Percentiles rank a stretch among this genome's conserved stretches.
phyloP scores from a whole-genome alignment of 2,329 filamentous ascomycete species.

The Hypoxylon sp. region DNA sequence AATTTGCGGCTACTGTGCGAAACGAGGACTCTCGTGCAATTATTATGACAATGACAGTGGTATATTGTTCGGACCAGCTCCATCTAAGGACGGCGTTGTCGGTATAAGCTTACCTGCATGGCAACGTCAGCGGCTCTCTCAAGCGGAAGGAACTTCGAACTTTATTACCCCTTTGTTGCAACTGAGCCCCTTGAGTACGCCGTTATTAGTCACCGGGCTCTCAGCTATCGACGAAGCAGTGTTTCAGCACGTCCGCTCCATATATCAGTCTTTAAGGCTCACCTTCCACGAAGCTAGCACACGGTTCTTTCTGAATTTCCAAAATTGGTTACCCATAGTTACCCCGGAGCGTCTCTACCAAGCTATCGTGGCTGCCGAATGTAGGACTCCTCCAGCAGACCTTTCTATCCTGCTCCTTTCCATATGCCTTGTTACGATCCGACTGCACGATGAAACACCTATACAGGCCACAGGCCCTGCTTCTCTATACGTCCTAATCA shows the following conservation, averaged over 20 bases:
- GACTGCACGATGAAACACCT: background rate
- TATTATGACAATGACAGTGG: background rate
- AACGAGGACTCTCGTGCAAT: background rate
- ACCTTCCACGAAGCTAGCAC: background rate
- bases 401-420: background rate
- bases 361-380: background rate
- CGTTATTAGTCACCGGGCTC: background rate
- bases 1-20: conserved; percentile 1
- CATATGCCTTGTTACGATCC: background rate
- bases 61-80: background rate
- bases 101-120: conserved; percentile 1
- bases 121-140: conserved; percentile 2
- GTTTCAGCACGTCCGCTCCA: background rate
- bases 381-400: background rate
- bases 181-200: background rate
- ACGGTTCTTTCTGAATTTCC: background rate
- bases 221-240: background rate
- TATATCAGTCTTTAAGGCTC: background rate
- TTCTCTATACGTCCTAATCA: background rate
- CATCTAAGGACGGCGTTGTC: background rate
- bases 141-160: background rate
- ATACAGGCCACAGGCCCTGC: background rate
- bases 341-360: background rate
- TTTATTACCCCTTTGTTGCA: background rate
- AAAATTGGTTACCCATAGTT: background rate